Percentiles rank a stretch among this genome's conserved stretches.
These are phyloP conservation scores for Cordyceps cateniannulata DNA, from an alignment of 2,329 filamentous ascomycete species.

Conservation along the genomic window DNA sequence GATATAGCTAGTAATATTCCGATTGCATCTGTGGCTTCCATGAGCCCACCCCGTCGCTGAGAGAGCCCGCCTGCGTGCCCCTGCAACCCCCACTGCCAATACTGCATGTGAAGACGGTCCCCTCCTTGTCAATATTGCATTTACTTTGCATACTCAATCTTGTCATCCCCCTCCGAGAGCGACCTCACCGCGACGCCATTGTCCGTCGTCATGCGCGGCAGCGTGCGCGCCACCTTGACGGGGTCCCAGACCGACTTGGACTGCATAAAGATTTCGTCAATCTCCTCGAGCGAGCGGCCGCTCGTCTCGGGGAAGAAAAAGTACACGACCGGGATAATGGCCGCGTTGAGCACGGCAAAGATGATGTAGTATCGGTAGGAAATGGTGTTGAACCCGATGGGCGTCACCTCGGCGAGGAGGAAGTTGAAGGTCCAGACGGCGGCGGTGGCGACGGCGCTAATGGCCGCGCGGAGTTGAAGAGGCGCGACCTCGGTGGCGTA, in stretches of 20 bases:
- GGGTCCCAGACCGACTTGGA: slow-evolving; percentile 14
- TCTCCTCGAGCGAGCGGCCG: slow-evolving; percentile 50
- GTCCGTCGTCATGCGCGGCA: slow-evolving; percentile 5
- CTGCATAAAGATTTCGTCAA: slow-evolving; percentile 37
- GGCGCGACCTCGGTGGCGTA: slow-evolving; percentile 45
- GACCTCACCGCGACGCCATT: neutral
- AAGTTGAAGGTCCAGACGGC: slow-evolving; percentile 24
- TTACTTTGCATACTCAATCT: neutral
- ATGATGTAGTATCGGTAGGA: slow-evolving; percentile 40
- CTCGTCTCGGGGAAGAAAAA: slow-evolving; percentile 39
- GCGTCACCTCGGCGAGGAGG: slow-evolving; percentile 52
- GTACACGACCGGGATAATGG: slow-evolving; percentile 35
- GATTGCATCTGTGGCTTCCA: neutral
- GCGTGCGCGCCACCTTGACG: neutral
- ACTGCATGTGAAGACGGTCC: neutral
- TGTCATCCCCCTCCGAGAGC: neutral
- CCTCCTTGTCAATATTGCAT: neutral
- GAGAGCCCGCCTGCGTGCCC: neutral
- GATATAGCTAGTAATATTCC: neutral
- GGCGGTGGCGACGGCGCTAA: slow-evolving; percentile 44
- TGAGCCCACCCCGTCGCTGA: neutral
- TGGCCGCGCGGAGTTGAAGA: slow-evolving; percentile 34
- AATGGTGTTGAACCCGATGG: slow-evolving; percentile 52
- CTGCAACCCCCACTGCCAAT: neutral
- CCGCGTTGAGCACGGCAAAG: slow-evolving; percentile 34